phyloP scores from a whole-genome alignment of 2,329 filamentous ascomycete species.

The Neoascochyta sp. region DNA sequence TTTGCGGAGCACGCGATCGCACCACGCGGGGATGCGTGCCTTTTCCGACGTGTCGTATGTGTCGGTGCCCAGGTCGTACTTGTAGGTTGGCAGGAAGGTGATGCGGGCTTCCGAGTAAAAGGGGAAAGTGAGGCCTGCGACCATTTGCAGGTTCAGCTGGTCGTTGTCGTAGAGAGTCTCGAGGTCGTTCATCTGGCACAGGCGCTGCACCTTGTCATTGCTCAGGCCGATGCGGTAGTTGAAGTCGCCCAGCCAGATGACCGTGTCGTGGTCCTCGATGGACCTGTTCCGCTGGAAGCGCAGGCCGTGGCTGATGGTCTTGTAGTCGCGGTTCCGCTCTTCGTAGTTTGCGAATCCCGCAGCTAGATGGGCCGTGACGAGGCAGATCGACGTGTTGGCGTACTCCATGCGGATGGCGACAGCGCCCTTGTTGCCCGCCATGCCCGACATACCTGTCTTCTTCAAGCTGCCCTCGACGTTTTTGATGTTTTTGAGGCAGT shows the following conservation, averaged over 20 bases:
- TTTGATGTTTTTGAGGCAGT: conserved; percentile 76
- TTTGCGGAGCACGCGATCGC: conserved; percentile 85
- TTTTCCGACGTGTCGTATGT: conserved; percentile 95
- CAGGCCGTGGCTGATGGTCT: conserved; percentile 80
- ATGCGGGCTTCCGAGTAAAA: conserved; percentile 90
- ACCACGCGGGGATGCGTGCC: conserved; percentile 92
- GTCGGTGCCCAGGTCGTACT: conserved; percentile 85
- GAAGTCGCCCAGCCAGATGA: conserved; percentile 93
- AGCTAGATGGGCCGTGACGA: conserved; percentile 93
- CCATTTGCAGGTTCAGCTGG: conserved; percentile 96
- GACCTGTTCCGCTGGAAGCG: conserved; percentile 86
- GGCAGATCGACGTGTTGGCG: conserved; percentile 86
- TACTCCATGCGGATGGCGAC: conserved; percentile 96
- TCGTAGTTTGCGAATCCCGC: conserved; percentile 97
- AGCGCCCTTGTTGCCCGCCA: conserved; percentile 96
- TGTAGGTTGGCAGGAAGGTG: conserved; percentile 89
- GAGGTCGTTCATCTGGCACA: conserved; percentile 70
- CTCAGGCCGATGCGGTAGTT: conserved; percentile 92
- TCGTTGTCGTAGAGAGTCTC: conserved; percentile 86
- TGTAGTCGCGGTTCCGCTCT: conserved; percentile 89
- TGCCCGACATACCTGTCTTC: conserved; percentile 91
- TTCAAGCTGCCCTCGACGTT: conserved; percentile 96
- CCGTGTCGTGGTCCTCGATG: conserved; percentile 86
- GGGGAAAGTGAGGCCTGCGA: conserved; percentile 81
- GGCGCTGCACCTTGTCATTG: conserved; percentile 70